A percentile compares a stretch with the other conserved stretches of the same genome.
Conservation (phyloP, 2,329 filamentous ascomycete genomes). For the Tolypocladium inflatum region DNA sequence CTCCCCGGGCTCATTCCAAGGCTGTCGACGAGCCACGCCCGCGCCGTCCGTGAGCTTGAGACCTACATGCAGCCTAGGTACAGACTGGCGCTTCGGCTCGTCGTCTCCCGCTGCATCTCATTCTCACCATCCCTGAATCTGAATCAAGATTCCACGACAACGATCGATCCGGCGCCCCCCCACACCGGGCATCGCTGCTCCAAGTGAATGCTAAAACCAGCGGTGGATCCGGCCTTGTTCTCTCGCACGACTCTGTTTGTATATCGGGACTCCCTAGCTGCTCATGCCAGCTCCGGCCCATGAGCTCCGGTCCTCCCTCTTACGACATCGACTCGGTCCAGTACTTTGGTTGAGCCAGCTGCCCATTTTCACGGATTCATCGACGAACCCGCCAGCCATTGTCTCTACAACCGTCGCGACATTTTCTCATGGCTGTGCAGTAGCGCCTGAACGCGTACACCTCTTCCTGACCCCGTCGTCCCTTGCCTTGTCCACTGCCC, state of each 20-base stretch:
- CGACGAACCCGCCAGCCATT: background rate
- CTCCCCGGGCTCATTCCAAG: background rate
- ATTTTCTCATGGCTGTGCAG: background rate
- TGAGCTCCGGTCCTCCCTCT: background rate
- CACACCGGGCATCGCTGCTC: background rate
- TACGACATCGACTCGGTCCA: slow-evolving; percentile 4
- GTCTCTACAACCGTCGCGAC: background rate
- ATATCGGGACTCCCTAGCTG: background rate
- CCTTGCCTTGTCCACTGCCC: background rate
- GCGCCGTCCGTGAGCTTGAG: background rate
- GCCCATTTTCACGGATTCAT: too few relatives aligned
- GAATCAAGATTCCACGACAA: background rate
- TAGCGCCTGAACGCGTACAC: background rate
- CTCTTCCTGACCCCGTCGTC: background rate
- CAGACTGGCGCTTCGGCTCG: background rate
- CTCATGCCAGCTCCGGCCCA: background rate
- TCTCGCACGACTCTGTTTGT: background rate
- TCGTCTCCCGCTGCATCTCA: background rate
- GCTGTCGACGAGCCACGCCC: background rate
- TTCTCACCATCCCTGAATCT: background rate
- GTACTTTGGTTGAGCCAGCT: background rate
- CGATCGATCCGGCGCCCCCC: background rate
- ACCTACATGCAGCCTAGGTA: too few relatives aligned
- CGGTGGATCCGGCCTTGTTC: background rate
- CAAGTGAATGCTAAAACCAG: background rate